Evolutionary conservation across 345 rosid species (phyloP).

Genomic region (Brassica carinata): DNA sequence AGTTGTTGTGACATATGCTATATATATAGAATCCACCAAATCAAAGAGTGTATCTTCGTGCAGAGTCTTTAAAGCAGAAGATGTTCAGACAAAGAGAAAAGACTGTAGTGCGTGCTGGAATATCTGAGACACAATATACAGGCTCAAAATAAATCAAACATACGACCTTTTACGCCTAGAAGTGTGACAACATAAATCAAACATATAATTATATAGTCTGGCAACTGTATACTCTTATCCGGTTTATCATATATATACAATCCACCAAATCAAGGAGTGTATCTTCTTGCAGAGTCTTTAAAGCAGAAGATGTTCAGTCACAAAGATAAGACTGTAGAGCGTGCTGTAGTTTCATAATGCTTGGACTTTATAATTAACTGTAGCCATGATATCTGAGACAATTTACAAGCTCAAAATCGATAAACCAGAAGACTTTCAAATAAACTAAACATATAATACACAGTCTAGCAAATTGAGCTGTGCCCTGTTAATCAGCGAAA

Average conservation of each 20-base stretch:
- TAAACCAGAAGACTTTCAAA: background rate
- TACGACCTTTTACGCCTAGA: background rate
- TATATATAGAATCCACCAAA: background rate
- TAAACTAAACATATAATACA: background rate
- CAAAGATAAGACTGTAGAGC: background rate
- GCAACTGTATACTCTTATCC: background rate
- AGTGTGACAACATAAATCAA: background rate
- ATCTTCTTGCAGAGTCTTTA: slow-evolving; percentile 23
- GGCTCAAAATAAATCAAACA: background rate
- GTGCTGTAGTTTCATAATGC: background rate
- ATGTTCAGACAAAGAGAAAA: slow-evolving; percentile 12
- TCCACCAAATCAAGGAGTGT: slow-evolving; percentile 19
- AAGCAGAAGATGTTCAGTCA: slow-evolving; percentile 17
- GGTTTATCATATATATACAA: background rate
- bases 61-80: slow-evolving; percentile 18
- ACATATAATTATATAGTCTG: background rate
- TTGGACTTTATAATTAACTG: background rate
- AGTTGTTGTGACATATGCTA: slow-evolving; percentile 27
- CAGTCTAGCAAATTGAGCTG: background rate
- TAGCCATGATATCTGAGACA: background rate
- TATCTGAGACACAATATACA: background rate
- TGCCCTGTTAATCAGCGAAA: background rate
- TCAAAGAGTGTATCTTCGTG: slow-evolving; percentile 25
- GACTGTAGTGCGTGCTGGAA: background rate
- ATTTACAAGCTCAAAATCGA: background rate